Evolutionary conservation across 305 asterid genomes (phyloP).

Genomic region (Fraxinus albicans): DNA sequence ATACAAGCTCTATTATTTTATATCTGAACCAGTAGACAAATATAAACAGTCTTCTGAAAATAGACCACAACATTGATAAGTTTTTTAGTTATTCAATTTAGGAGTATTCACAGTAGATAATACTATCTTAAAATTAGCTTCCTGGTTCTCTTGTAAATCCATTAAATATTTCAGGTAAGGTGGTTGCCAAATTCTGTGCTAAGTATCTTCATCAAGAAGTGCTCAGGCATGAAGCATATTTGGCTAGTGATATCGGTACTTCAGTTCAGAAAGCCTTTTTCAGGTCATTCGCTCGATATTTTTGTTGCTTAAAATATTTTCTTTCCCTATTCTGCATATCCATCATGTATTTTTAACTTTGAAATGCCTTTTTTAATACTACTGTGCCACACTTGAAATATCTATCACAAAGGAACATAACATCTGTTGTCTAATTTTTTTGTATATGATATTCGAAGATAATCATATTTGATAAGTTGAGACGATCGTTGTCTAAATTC

Average conservation of each 20-base stretch:
- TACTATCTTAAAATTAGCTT: background rate
- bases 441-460: background rate
- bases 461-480: background rate
- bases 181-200: conserved; percentile 92
- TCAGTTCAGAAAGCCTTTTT: conserved; percentile 74
- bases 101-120: background rate
- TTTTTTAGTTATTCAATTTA: background rate
- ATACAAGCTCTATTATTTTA: background rate
- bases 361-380: background rate
- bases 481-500: background rate
- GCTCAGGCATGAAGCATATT: conserved; percentile 81
- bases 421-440: background rate
- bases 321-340: background rate
- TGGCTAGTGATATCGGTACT: conserved; percentile 76
- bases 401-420: background rate
- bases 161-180: conserved; percentile 63
- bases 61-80: background rate
- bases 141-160: background rate
- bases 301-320: background rate
- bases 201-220: conserved; percentile 92
- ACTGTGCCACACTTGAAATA: background rate
- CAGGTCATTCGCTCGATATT: conserved; percentile 44
- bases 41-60: background rate
- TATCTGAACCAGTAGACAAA: background rate
- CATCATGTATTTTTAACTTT: background rate